Base-by-base conservation (phyloP, 2,329 filamentous ascomycete species). In the Monosporascus ibericus region DNA sequence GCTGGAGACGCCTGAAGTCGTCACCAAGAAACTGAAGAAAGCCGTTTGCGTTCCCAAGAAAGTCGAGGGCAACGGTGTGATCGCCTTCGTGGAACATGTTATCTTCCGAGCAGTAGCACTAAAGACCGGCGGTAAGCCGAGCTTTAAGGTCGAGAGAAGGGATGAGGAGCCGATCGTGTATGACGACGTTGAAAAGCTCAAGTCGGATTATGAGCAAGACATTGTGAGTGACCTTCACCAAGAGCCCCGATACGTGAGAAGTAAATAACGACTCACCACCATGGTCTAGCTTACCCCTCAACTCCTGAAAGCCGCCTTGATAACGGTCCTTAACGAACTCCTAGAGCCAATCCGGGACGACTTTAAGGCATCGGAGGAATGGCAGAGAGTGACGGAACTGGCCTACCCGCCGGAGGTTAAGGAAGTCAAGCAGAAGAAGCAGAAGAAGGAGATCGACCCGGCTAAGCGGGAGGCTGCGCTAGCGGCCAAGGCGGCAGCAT, bases 1-100 rank as follows among this genome's bases (percentile, higher is more conserved):
- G n/a, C 81, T 97, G 18, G 94, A 97, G 65, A 60, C 80, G 0
- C 75, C 87, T 0, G 90, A 95, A 0, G 72, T 75, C 2, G 87
- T 97, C 15, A 75, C 79, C 60, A 90, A 87, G 76, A 96, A 96
- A 77, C 77, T 95, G 50, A 85, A 85, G 66, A 96, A 96, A 71
- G 91, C 92, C 0, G 82, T 87, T 57, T 88, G 88, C 22, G 81
- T 83, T 17, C 91, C 91, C 34, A 84, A 84, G 64, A 78, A 87
- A 25, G 78, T 89, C 5, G 90, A 95, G 62, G 88, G 86, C 30
- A 97, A 97, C 66, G 94, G 92, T 20, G 76, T 97, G 14, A 74
- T 97, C 49, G 84, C 87, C 2, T 92, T 97, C 56, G 85, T 94
- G 20, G 89, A 97, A 70, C 90, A 84, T 65, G 90, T 96, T 30